Percentiles rank a stretch among this genome's conserved stretches.
phyloP scores from a whole-genome alignment of 768 basidiomycete genomes.

The Serpula lacrymans region DNA sequence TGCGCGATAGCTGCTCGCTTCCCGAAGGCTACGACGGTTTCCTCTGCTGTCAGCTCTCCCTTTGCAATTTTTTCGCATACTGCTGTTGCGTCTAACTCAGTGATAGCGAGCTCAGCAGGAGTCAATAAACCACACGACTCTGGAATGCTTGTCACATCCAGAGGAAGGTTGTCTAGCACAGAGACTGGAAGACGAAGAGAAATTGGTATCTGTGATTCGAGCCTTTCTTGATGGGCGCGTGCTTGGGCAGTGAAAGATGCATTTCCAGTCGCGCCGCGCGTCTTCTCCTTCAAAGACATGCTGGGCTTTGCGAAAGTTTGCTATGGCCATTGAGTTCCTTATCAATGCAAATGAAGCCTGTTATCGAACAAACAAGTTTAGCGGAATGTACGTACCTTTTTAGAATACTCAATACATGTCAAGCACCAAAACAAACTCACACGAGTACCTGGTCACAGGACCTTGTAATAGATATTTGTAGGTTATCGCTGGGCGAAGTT shows the following conservation, averaged over 20 bases:
- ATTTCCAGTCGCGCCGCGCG: slow-evolving; percentile 2
- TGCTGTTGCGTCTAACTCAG: slow-evolving; percentile 21
- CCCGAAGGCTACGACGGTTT: slow-evolving; percentile 34
- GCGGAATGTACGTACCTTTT: too few relatives aligned
- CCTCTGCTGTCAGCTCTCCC: slow-evolving; percentile 26
- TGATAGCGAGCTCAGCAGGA: slow-evolving; percentile 9
- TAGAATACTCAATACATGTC: too few relatives aligned
- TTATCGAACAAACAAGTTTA: too few relatives aligned
- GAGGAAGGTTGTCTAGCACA: background rate
- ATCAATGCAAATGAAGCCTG: too few relatives aligned
- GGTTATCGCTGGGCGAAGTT: too few relatives aligned
- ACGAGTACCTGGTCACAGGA: too few relatives aligned
- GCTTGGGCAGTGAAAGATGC: background rate
- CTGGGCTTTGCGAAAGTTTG: too few relatives aligned
- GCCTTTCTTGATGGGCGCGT: background rate
- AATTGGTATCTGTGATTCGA: background rate
- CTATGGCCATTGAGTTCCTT: too few relatives aligned
- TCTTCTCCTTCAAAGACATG: slow-evolving; percentile 20
- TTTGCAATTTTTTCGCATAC: slow-evolving; percentile 16
- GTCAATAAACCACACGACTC: slow-evolving; percentile 9
- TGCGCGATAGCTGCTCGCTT: slow-evolving; percentile 45
- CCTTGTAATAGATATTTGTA: too few relatives aligned
- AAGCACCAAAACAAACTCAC: too few relatives aligned
- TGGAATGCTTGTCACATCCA: slow-evolving; percentile 11
- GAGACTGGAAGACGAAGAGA: slow-evolving; percentile 16